These are phyloP conservation scores for Boletus putidus DNA, from an alignment of 1,284 basidiomycete genomes.

Conservation along the genomic window DNA sequence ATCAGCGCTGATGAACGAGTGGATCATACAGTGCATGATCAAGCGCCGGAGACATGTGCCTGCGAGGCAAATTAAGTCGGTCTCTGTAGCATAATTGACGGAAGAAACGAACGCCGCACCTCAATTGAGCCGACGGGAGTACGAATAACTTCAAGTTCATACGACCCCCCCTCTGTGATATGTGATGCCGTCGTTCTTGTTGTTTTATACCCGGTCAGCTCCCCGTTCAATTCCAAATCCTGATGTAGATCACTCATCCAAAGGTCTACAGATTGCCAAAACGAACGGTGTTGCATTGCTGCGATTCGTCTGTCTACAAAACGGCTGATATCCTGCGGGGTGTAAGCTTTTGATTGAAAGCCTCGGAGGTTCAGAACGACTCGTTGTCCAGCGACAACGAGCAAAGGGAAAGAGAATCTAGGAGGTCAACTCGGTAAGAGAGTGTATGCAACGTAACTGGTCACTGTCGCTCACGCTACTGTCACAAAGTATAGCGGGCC, in stretches of 20 bases:
- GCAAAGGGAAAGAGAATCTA: slow-evolving; percentile 7
- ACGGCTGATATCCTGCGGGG: neutral
- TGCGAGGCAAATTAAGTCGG: neutral
- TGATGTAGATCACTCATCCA: slow-evolving; percentile 9
- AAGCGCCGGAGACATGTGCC: neutral
- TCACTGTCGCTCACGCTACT: neutral
- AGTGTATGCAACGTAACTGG: neutral
- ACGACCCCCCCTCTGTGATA: neutral
- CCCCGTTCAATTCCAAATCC: neutral
- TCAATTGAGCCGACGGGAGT: neutral
- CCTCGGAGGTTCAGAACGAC: slow-evolving; percentile 14
- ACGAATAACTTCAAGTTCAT: neutral
- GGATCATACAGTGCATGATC: neutral
- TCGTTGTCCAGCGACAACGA: slow-evolving; percentile 8
- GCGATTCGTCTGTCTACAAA: slow-evolving; percentile 2
- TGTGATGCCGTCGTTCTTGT: neutral
- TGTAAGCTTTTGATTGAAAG: neutral
- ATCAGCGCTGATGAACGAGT: neutral
- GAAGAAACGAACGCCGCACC: neutral
- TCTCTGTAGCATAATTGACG: neutral
- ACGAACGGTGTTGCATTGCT: slow-evolving; percentile 1
- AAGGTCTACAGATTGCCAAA: slow-evolving; percentile 1
- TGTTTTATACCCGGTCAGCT: neutral
- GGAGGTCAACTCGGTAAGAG: neutral
- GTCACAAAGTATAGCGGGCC: neutral